phyloP scores from a whole-genome alignment of 2,329 filamentous ascomycete genomes.

The Aspergillus udagawae region DNA sequence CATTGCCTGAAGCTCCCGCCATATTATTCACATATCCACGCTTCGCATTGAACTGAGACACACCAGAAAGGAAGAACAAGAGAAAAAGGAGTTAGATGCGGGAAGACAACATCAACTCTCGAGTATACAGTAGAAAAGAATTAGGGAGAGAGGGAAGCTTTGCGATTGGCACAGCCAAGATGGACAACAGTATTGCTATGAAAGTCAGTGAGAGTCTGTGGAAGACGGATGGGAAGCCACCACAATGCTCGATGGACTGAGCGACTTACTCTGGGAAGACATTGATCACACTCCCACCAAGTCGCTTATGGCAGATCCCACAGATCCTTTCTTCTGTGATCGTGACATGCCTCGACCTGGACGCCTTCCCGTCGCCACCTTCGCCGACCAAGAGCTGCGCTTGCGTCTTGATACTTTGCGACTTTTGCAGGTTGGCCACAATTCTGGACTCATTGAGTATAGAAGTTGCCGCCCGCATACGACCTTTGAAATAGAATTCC shows the following conservation, averaged over 20 bases:
- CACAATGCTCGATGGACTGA: background rate
- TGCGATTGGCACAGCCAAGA: constrained; percentile 66
- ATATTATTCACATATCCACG: constrained; percentile 8
- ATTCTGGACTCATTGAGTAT: constrained; percentile 77
- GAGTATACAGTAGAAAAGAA: constrained; percentile 15
- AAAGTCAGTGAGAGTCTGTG: constrained; percentile 14
- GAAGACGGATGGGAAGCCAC: constrained; percentile 3
- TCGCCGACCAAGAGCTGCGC: constrained; percentile 70
- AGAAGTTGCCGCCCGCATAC: constrained; percentile 81
- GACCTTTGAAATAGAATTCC: constrained; percentile 85
- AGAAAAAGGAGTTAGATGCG: constrained; percentile 11
- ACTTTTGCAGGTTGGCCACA: constrained; percentile 69
- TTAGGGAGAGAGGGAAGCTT: constrained; percentile 21
- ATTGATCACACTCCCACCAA: constrained; percentile 86
- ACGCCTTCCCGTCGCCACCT: constrained; percentile 48
- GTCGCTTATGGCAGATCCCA: constrained; percentile 85
- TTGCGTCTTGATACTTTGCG: constrained; percentile 74
- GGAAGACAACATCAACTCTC: constrained; percentile 8
- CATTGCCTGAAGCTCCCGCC: constrained; percentile 24
- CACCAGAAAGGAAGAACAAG: constrained; percentile 7
- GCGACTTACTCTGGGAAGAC: constrained; percentile 74
- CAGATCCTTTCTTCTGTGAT: constrained; percentile 87
- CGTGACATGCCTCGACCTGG: constrained; percentile 66
- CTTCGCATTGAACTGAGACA: constrained; percentile 7
- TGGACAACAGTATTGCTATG: constrained; percentile 62